phyloP scores from a whole-genome alignment of 2,329 filamentous ascomycete genomes.

The Phialemonium atrogriseum region DNA sequence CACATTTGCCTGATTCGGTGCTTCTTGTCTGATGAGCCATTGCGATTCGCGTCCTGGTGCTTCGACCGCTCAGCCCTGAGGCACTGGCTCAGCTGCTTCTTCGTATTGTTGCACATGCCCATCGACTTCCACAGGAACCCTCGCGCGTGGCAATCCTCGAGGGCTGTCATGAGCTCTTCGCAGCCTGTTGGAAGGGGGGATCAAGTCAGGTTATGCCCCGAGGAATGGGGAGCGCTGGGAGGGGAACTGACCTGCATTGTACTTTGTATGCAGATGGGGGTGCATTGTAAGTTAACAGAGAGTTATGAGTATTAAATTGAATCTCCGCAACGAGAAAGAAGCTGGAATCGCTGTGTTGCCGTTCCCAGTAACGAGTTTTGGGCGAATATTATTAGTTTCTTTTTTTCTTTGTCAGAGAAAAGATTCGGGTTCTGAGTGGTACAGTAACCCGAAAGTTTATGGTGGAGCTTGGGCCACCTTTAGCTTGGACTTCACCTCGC shows the following conservation, averaged over 20 bases:
- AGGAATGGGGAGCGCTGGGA: conserved; percentile 1
- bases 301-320: no score
- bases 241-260: conserved; percentile 63
- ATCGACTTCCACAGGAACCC: conserved; percentile 89
- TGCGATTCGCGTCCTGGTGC: conserved; percentile 68
- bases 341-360: no score
- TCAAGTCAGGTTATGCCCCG: no score
- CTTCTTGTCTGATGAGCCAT: conserved; percentile 60
- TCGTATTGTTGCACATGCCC: conserved; percentile 84
- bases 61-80: conserved; percentile 73
- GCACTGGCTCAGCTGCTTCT: conserved; percentile 77
- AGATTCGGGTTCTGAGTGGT: no score
- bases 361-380: no score
- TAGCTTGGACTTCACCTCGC: conserved; percentile 2
- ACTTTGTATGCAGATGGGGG: conserved; percentile 91
- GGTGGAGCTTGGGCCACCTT: conserved; percentile 2
- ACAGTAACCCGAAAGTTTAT: neutral
- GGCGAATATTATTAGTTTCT: no score
- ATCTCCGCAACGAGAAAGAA: no score
- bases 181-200: conserved; percentile 55
- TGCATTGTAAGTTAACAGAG: conserved; percentile 59
- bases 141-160: conserved; percentile 89
- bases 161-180: conserved; percentile 85
- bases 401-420: no score
- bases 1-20: conserved; percentile 68